These are phyloP conservation scores for Rhizophora mangle DNA, from an alignment of 345 rosid species.

Conservation along the genomic window DNA sequence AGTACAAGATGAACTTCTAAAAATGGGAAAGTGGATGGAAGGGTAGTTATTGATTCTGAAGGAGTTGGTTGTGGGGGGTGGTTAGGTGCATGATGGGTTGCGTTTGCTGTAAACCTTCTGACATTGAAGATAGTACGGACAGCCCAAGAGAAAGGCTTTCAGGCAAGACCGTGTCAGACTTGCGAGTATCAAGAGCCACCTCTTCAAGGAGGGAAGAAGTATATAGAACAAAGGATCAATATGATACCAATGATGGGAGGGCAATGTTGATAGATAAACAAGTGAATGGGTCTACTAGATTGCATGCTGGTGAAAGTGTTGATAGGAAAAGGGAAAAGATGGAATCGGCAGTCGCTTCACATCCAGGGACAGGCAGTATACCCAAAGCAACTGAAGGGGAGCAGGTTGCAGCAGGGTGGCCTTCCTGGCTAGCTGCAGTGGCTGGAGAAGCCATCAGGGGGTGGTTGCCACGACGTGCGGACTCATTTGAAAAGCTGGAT, in stretches of 20 bases:
- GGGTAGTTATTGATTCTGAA: conserved; percentile 32
- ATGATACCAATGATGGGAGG: conserved; percentile 55
- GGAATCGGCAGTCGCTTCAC: conserved; percentile 45
- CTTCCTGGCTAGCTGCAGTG: conserved; percentile 90
- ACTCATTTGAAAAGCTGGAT: conserved; percentile 93
- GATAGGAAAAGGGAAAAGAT: conserved; percentile 70
- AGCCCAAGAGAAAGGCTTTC: conserved; percentile 72
- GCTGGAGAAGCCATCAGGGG: conserved; percentile 98
- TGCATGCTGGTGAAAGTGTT: conserved; percentile 47
- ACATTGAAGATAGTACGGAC: conserved; percentile 80
- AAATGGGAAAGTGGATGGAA: conserved; percentile 19
- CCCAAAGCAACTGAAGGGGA: conserved; percentile 84
- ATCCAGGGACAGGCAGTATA: conserved; percentile 58
- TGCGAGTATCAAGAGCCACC: conserved; percentile 53
- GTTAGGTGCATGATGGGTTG: conserved; percentile 70
- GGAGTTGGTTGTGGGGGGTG: conserved; percentile 31
- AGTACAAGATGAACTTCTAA: conserved; percentile 21
- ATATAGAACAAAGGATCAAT: conserved; percentile 47
- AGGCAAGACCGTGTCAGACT: conserved; percentile 53
- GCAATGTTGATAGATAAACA: conserved; percentile 60
- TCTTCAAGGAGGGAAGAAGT: conserved; percentile 77
- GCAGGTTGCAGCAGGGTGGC: conserved; percentile 98
- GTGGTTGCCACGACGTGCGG: conserved; percentile 95
- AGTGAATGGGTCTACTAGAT: conserved; percentile 52
- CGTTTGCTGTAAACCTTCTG: conserved; percentile 78